phyloP scores from a whole-genome alignment of 2,329 filamentous ascomycete genomes.

The Claviceps africana region DNA sequence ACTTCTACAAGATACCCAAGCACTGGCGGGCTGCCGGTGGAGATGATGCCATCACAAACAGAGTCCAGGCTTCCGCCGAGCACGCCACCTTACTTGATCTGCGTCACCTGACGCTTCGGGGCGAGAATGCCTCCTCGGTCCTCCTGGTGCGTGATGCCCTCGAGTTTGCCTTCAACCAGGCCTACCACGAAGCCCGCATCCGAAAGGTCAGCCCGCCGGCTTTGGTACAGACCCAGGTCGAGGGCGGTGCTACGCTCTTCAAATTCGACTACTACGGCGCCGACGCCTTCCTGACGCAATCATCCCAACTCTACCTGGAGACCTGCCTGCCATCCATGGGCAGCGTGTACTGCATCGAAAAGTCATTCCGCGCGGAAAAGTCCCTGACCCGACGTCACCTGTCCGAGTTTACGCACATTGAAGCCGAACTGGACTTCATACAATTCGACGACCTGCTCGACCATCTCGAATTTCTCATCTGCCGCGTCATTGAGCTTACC shows the following conservation, averaged over 20 bases:
- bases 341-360: conserved; percentile 95
- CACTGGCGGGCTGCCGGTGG: conserved; percentile 57
- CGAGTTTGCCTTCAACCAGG: conserved; percentile 65
- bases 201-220: conserved; percentile 79
- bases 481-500: conserved; percentile 66
- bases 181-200: conserved; percentile 63
- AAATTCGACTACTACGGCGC: conserved; percentile 80
- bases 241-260: conserved; percentile 86
- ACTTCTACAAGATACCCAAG: conserved; percentile 72
- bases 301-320: conserved; percentile 93
- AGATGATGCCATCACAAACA: conserved; percentile 84
- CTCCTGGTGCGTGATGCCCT: conserved; percentile 77
- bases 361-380: conserved; percentile 97
- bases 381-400: conserved; percentile 86
- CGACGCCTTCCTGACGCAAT: conserved; percentile 87
- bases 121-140: conserved; percentile 69
- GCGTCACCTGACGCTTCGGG: conserved; percentile 72
- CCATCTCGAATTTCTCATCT: conserved; percentile 79
- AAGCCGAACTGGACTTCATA: conserved; percentile 94
- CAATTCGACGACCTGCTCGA: conserved; percentile 75
- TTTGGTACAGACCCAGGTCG: conserved; percentile 88
- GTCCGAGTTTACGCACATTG: conserved; percentile 92
- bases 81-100: conserved; percentile 55
- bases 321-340: conserved; percentile 82
- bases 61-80: conserved; percentile 41